These are phyloP conservation scores for Conidiobolus incongruus DNA, from an alignment of 371 early-diverging fungal species.

Conservation along the genomic window DNA sequence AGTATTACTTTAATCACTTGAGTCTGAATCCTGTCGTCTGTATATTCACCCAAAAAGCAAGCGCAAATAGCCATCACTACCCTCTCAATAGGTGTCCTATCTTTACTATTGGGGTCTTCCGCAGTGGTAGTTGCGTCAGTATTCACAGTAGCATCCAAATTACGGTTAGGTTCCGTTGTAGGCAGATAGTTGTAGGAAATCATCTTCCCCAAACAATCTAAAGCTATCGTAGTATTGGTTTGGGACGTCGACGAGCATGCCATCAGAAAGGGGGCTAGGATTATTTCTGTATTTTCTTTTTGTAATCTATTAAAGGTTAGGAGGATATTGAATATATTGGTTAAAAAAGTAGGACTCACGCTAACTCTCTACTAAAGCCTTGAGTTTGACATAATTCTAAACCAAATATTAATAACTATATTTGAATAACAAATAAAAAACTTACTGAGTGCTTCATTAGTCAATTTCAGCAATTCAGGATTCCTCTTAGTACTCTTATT, in stretches of 20 bases:
- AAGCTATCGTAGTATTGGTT: conserved; percentile 1
- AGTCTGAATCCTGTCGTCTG: conserved; percentile 47
- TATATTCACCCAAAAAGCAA: conserved; percentile 38
- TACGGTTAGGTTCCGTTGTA: too few relatives aligned
- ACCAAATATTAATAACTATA: neutral
- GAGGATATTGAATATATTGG: neutral
- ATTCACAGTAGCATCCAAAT: too few relatives aligned
- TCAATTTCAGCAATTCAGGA: neutral
- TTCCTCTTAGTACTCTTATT: neutral
- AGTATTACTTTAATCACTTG: conserved; percentile 40
- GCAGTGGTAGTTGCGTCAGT: neutral
- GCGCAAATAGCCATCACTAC: conserved; percentile 28
- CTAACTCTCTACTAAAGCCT: conserved; percentile 2
- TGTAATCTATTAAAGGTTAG: neutral
- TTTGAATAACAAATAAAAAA: neutral
- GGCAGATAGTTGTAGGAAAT: conserved; percentile 3
- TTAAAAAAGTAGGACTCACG: neutral
- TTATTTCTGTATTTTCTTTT: conserved; percentile 1
- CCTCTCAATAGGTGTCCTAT: conserved; percentile 15
- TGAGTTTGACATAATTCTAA: conserved; percentile 2
- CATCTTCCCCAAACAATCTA: conserved; percentile 1
- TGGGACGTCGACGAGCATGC: neutral
- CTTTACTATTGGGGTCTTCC: neutral
- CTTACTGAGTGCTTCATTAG: neutral
- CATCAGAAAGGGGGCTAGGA: neutral